A percentile compares a stretch with the other conserved stretches of the same genome.
These are phyloP conservation scores for Paspalum vaginatum DNA, from an alignment of 176 grass and related monocot genomes.

Conservation along the genomic window DNA sequence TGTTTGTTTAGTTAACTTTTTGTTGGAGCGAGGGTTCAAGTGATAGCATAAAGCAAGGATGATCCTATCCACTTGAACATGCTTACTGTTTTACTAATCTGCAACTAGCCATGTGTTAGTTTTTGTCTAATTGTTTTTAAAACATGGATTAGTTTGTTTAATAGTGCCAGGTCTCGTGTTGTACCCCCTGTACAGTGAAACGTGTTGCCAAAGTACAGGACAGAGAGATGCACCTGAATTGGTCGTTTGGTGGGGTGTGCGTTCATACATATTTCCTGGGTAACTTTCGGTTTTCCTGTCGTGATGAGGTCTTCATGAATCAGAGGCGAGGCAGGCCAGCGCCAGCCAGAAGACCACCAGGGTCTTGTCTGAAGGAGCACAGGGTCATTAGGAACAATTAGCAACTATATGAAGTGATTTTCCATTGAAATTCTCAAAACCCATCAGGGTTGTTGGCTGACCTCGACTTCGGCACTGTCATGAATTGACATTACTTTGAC, in stretches of 20 bases:
- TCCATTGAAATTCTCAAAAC: too few species aligned
- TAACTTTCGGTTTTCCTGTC: neutral
- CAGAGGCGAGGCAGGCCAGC: too few species aligned
- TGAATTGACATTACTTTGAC: too few species aligned
- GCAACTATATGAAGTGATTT: too few species aligned
- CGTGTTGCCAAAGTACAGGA: constrained; percentile 11
- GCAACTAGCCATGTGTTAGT: neutral
- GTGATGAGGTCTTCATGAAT: constrained; percentile 4
- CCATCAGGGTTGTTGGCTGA: too few species aligned
- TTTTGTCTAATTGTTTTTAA: neutral
- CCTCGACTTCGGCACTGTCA: too few species aligned
- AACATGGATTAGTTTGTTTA: constrained; percentile 22
- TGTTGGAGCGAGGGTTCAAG: neutral
- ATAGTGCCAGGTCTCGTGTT: neutral
- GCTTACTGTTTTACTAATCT: constrained; percentile 18
- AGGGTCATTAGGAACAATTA: too few species aligned
- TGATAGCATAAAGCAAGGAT: constrained; percentile 37
- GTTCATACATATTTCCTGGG: neutral
- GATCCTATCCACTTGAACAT: constrained; percentile 42
- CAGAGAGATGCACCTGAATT: constrained; percentile 15
- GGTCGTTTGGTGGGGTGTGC: neutral
- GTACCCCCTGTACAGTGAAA: neutral
- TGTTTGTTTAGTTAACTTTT: constrained; percentile 16
- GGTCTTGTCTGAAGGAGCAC: too few species aligned
- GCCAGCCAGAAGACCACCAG: too few species aligned